A percentile compares a stretch with the other conserved stretches of the same genome.
These are phyloP conservation scores for Pythium rishiriense DNA, from an alignment of 352 stramenopile species.

Conservation along the genomic window DNA sequence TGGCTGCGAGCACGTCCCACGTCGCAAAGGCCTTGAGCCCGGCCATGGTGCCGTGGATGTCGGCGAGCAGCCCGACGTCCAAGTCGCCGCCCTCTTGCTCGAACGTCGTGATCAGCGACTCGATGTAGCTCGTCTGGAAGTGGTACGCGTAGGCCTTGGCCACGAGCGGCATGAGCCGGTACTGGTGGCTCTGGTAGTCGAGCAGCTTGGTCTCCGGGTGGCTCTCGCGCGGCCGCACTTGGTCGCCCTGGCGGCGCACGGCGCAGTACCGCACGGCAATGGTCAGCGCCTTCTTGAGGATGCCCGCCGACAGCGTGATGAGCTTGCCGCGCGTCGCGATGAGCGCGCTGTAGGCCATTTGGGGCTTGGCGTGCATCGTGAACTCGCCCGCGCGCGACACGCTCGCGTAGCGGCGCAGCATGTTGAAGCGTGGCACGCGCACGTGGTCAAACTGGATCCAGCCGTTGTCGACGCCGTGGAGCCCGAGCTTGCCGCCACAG, in stretches of 20 bases:
- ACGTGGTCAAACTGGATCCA: conserved; percentile 80
- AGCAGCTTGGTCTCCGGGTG: conserved; percentile 88
- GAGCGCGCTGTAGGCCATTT: conserved; percentile 74
- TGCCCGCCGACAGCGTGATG: conserved; percentile 64
- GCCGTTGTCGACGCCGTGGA: conserved; percentile 78
- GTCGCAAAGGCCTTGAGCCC: conserved; percentile 94
- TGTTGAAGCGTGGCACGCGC: conserved; percentile 69
- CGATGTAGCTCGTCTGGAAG: conserved; percentile 89
- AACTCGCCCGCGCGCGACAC: conserved; percentile 72
- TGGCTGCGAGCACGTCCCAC: conserved; percentile 86
- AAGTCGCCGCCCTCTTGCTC: conserved; percentile 67
- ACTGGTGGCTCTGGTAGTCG: conserved; percentile 95
- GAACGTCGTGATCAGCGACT: conserved; percentile 79
- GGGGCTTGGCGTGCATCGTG: conserved; percentile 56
- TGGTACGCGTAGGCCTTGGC: conserved; percentile 92
- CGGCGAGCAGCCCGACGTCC: conserved; percentile 71
- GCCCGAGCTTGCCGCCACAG: conserved; percentile 68
- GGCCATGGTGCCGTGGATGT: conserved; percentile 94
- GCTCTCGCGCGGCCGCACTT: conserved; percentile 69
- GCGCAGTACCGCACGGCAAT: conserved; percentile 94
- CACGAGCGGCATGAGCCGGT: conserved; percentile 91
- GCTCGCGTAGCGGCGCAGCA: conserved; percentile 70
- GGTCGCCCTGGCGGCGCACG: conserved; percentile 89
- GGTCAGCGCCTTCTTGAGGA: conserved; percentile 90
- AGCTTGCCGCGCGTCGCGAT: conserved; percentile 78